phyloP scores from a whole-genome alignment of 768 basidiomycete species.

The Megacollybia marginata region DNA sequence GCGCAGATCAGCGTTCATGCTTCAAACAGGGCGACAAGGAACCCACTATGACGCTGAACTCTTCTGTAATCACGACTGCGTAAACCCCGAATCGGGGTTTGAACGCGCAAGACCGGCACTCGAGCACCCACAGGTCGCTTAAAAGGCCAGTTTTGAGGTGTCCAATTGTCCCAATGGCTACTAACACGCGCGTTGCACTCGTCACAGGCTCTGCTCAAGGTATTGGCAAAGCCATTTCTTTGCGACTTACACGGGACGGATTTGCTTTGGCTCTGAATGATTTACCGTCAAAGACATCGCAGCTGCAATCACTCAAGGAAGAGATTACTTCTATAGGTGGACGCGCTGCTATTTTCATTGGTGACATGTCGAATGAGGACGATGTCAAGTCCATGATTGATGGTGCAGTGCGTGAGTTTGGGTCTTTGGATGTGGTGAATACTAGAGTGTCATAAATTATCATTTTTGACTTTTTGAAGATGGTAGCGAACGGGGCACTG shows the following conservation, averaged over 20 bases:
- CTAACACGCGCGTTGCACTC: neutral
- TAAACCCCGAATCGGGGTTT: no score
- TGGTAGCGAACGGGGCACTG: slow-evolving; percentile 22
- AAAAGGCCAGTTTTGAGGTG: no score
- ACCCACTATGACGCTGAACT: no score
- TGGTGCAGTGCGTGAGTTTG: neutral
- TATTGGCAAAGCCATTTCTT: neutral
- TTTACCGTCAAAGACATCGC: neutral
- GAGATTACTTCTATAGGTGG: neutral
- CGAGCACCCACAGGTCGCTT: no score
- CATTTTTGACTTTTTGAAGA: slow-evolving; percentile 2
- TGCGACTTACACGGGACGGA: neutral
- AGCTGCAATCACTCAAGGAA: neutral
- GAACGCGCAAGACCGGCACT: no score
- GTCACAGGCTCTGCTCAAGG: neutral
- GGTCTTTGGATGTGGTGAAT: neutral
- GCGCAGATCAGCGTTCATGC: no score
- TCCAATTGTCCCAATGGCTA: no score
- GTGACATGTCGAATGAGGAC: neutral
- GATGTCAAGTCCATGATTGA: neutral
- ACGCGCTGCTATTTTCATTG: neutral
- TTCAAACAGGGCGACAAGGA: no score
- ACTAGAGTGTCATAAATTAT: no score
- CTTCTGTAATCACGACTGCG: no score
- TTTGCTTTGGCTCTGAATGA: neutral